phyloP scores from a whole-genome alignment of 768 basidiomycete genomes.

The Dioszegia crocea region DNA sequence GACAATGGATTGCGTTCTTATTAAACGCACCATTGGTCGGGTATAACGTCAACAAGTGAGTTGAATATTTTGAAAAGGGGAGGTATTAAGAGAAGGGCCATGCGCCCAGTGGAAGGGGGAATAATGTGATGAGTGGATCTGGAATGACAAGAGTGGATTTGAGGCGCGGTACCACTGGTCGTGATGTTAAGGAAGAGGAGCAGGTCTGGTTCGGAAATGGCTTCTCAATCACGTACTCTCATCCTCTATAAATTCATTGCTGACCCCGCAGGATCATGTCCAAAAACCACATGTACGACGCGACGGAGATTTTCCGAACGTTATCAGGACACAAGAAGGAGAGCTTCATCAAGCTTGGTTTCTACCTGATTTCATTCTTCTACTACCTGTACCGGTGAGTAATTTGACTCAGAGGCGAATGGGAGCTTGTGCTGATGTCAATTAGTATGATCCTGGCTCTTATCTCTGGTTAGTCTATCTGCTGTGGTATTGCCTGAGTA shows the following conservation, averaged over 20 bases:
- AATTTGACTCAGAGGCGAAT: slow-evolving; percentile 10
- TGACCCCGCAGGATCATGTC: slow-evolving; percentile 66
- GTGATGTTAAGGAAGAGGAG: too few species aligned
- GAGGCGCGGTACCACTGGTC: too few species aligned
- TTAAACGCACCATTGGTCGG: slow-evolving; percentile 81
- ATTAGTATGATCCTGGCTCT: slow-evolving; percentile 79
- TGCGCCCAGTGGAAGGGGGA: not conserved
- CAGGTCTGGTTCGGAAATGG: too few species aligned
- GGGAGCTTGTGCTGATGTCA: not conserved
- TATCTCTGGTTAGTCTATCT: slow-evolving; percentile 56
- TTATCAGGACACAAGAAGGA: slow-evolving; percentile 91
- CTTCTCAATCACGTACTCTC: too few species aligned
- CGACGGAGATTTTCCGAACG: slow-evolving; percentile 97
- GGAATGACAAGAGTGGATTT: not conserved
- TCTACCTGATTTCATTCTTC: slow-evolving; percentile 55
- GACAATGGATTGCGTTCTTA: slow-evolving; percentile 91
- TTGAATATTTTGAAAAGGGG: slow-evolving; percentile 16
- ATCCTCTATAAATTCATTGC: too few species aligned
- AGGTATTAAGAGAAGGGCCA: too few species aligned
- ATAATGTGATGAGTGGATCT: not conserved
- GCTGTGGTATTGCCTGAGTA: not conserved
- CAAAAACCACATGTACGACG: slow-evolving; percentile 97
- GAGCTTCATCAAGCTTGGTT: slow-evolving; percentile 85
- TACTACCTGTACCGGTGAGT: slow-evolving; percentile 66
- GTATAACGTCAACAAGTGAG: slow-evolving; percentile 92